Evolutionary conservation across 768 basidiomycete species (phyloP).

Genomic region (Naganishia kalamii): DNA sequence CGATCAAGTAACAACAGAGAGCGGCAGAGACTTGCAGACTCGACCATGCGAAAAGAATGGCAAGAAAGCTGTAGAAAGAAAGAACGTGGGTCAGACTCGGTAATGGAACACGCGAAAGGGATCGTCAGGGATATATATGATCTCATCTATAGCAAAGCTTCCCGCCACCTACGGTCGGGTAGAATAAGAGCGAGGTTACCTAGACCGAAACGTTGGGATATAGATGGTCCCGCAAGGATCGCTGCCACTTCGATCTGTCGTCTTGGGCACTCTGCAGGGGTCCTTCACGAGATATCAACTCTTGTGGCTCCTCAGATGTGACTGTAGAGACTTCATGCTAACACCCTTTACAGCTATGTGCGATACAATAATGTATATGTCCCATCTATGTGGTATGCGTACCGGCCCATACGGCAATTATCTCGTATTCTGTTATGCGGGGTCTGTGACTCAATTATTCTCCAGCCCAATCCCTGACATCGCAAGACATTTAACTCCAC

Average conservation of each 20-base stretch:
- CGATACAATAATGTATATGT: not conserved
- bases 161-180: slow-evolving; percentile 27
- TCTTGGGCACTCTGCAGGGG: too few species aligned
- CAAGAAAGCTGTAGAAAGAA: slow-evolving; percentile 58
- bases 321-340: not conserved
- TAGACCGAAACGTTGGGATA: slow-evolving; percentile 57
- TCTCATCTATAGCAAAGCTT: slow-evolving; percentile 33
- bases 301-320: slow-evolving; percentile 44
- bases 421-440: too few species aligned
- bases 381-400: slow-evolving; percentile 1
- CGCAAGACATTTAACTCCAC: slow-evolving; percentile 31
- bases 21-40: slow-evolving; percentile 63
- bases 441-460: not conserved
- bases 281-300: slow-evolving; percentile 51
- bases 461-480: too few species aligned
- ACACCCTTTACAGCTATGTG: not conserved
- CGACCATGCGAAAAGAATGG: slow-evolving; percentile 53
- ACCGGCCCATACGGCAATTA: too few species aligned
- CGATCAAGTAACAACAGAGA: slow-evolving; percentile 56
- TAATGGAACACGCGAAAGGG: not conserved
- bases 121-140: slow-evolving; percentile 54
- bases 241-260: too few species aligned
- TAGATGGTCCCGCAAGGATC: slow-evolving; percentile 82
- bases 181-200: slow-evolving; percentile 57
- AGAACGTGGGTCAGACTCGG: not conserved